Conservation (phyloP, 2,329 filamentous ascomycete genomes). For the Trichoderma aggressivum region DNA sequence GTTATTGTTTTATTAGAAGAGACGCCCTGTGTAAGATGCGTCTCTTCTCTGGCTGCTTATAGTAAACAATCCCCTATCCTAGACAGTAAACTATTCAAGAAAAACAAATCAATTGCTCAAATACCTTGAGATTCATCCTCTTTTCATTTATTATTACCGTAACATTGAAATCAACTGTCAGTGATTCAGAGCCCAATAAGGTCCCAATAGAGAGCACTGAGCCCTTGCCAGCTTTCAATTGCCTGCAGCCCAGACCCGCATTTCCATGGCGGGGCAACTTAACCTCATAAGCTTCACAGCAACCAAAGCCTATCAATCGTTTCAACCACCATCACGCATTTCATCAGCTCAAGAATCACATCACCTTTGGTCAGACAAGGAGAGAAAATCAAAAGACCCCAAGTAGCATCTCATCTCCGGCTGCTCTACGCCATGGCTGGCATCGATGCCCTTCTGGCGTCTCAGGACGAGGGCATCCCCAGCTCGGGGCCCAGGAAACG, state of each 20-base stretch:
- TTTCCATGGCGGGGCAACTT: slow-evolving; percentile 17
- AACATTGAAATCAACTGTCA: not conserved
- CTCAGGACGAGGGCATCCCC: slow-evolving; percentile 25
- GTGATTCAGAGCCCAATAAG: not conserved
- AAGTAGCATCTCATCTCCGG: not conserved
- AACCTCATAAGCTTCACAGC: slow-evolving; percentile 1
- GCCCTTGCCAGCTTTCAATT: not conserved
- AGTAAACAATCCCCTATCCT: not conserved
- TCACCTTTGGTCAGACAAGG: not conserved
- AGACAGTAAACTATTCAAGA: not conserved
- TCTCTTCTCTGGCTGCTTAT: not conserved
- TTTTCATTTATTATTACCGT: not conserved
- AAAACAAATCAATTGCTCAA: not conserved
- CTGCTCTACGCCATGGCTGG: slow-evolving; percentile 26
- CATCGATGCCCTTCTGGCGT: slow-evolving; percentile 36
- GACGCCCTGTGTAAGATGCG: not conserved
- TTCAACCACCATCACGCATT: not conserved
- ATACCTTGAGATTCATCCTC: not conserved
- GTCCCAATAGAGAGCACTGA: not conserved
- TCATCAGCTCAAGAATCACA: slow-evolving; percentile 18
- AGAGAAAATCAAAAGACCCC: too few relatives aligned
- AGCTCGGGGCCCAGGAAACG: slow-evolving; percentile 17
- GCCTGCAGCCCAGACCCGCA: slow-evolving; percentile 15
- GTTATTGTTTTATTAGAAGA: not conserved
- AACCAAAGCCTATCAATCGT: not conserved